A percentile compares a stretch with the other conserved stretches of the same genome.
Evolutionary conservation across 768 basidiomycete species (phyloP).

Genomic region (Naganishia antarctica): DNA sequence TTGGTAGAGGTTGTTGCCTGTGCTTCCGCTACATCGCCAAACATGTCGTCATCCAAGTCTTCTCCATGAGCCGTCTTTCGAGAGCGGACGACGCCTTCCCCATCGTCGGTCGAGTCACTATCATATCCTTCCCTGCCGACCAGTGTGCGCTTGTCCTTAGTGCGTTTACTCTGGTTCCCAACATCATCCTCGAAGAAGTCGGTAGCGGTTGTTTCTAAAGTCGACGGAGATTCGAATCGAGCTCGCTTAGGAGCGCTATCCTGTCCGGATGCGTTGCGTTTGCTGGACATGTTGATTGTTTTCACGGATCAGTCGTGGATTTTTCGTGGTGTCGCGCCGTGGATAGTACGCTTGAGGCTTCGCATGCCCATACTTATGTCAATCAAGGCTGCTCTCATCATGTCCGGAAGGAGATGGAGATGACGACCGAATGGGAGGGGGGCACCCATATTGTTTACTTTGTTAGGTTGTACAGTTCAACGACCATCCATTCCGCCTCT

Average conservation of each 20-base stretch:
- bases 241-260: slow-evolving; percentile 33
- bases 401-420: neutral
- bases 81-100: slow-evolving; percentile 80
- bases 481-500: no score
- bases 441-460: slow-evolving; percentile 21
- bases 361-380: no score
- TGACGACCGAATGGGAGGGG: slow-evolving; percentile 4
- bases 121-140: slow-evolving; percentile 79
- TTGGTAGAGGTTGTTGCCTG: slow-evolving; percentile 46
- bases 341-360: no score
- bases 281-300: slow-evolving; percentile 30
- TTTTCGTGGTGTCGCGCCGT: no score
- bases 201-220: slow-evolving; percentile 25
- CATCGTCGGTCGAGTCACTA: slow-evolving; percentile 50
- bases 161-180: slow-evolving; percentile 30
- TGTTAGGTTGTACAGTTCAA: neutral
- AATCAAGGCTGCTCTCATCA: no score
- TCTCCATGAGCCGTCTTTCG: slow-evolving; percentile 54
- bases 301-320: no score
- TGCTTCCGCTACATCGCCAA: slow-evolving; percentile 62
- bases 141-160: slow-evolving; percentile 61
- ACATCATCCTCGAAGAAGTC: slow-evolving; percentile 44
- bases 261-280: slow-evolving; percentile 27
- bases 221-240: slow-evolving; percentile 37
- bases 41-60: slow-evolving; percentile 70